Conservation (phyloP, 2,329 filamentous ascomycete species). For the Lachnellula cervina region DNA sequence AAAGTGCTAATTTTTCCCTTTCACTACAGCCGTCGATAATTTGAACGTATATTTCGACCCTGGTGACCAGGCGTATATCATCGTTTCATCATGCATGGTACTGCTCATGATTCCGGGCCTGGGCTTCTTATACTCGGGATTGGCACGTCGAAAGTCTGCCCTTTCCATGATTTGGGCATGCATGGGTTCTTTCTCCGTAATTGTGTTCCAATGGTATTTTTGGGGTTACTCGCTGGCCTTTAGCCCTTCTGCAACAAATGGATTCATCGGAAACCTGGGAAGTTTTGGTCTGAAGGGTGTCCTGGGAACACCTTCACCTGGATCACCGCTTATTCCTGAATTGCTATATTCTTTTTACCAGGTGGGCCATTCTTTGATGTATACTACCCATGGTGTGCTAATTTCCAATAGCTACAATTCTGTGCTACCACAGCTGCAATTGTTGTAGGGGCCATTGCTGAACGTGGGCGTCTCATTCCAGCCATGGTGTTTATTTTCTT, state of each 20-base stretch:
- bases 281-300: slow-evolving; percentile 88
- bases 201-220: slow-evolving; percentile 99
- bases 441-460: slow-evolving; percentile 84
- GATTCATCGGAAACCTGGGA: slow-evolving; percentile 85
- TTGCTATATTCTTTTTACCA: slow-evolving; percentile 93
- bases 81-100: slow-evolving; percentile 86
- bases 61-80: slow-evolving; percentile 91
- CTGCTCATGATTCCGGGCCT: slow-evolving; percentile 95
- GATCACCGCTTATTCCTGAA: slow-evolving; percentile 81
- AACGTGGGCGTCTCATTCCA: slow-evolving; percentile 87
- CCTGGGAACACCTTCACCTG: slow-evolving; percentile 77
- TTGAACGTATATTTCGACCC: slow-evolving; percentile 93
- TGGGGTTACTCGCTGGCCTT: slow-evolving; percentile 98
- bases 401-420: slow-evolving; percentile 79
- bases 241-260: slow-evolving; percentile 72
- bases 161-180: slow-evolving; percentile 96
- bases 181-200: slow-evolving; percentile 87
- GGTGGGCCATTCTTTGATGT: slow-evolving; percentile 39
- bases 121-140: slow-evolving; percentile 93
- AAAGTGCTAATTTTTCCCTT: slow-evolving; percentile 7
- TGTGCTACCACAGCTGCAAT: slow-evolving; percentile 89
- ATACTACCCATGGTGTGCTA: not conserved
- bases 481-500: slow-evolving; percentile 93
- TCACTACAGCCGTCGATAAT: slow-evolving; percentile 66
- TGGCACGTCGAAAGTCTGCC: slow-evolving; percentile 95